Evolutionary conservation across 202 grass and related monocot genomes (phyloP).

Genomic region (Saccharum hybrid): DNA sequence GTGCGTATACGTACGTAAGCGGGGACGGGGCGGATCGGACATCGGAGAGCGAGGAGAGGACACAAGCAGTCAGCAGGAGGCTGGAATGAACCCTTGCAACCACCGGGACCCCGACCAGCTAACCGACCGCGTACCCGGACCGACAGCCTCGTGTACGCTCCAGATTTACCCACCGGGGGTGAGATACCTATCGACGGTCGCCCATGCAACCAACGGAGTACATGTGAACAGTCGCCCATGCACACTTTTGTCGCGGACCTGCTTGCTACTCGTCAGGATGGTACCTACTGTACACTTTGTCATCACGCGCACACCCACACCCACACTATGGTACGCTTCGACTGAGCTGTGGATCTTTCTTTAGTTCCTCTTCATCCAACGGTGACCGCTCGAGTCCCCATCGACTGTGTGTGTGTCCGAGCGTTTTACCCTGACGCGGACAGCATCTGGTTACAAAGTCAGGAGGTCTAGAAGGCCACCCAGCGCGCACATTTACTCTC

Average conservation of each 20-base stretch:
- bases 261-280: neutral
- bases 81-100: slow-evolving; percentile 36
- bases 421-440: neutral
- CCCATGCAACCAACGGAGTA: no score
- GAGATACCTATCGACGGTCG: neutral
- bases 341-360: no score
- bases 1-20: neutral
- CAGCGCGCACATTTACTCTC: neutral
- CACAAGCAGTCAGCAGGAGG: no score
- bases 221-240: neutral
- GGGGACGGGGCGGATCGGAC: neutral
- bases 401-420: neutral
- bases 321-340: no score
- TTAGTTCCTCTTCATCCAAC: no score
- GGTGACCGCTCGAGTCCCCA: no score
- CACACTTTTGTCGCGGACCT: neutral
- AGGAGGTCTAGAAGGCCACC: neutral
- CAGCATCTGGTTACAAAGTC: neutral
- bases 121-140: slow-evolving; percentile 22
- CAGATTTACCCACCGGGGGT: neutral
- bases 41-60: no score
- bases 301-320: neutral
- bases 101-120: slow-evolving; percentile 50
- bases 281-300: neutral
- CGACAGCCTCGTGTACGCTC: slow-evolving; percentile 24